Evolutionary conservation across 208 protist species (phyloP), one percentile per base, ranked within the genome.

Genomic region (Crithidia fasciculata): DNA sequence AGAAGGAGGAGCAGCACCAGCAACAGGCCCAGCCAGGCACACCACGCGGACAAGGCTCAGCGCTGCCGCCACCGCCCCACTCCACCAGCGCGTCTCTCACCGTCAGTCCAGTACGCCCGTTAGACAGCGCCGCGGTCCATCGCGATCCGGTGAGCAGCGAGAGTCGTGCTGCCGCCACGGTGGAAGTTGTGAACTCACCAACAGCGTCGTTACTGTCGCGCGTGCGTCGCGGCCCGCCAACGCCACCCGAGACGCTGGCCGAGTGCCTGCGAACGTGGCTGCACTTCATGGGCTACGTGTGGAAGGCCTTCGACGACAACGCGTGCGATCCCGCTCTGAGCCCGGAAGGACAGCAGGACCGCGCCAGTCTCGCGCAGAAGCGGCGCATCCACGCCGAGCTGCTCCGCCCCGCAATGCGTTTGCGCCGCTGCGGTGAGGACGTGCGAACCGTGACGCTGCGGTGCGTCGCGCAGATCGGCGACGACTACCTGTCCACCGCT

Each of bases 261-360:
- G 85, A 92, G 71, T 93, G 88, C 63, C 69, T 95, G 43, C 82
- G 87, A 15, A 83, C 83, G 39, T 95, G 91, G 89, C 56, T 92
- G 63, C 88, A 92, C 67, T 95, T 90, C 58, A 92, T 92, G 85
- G 91, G 91, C 37, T 93, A 92, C 76, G 79, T 92, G 0, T 94
- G 88, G 91, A 82, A 87, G 74, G 49, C 88, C 9, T 95, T 95
- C 70, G 91, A 95, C 69, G 85, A 86, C 63, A 85, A 86, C 58
- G 71, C 90, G n/a, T 79, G 79, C 28, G 88, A 95, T 66, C 90
- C 90, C 8, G 87, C 82, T 45, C 73, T 86, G 36, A 73, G 83
- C 9, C 57, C 67, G 13, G 72, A 68, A 37, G 61, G 65, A 0
- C 59, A 78, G 59, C 39, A 18, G 28, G 62, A 84, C 28, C 86